Percentiles rank a stretch among this genome's conserved stretches.
phyloP scores from a whole-genome alignment of 1,284 basidiomycete genomes.

The Stereum hirsutum region DNA sequence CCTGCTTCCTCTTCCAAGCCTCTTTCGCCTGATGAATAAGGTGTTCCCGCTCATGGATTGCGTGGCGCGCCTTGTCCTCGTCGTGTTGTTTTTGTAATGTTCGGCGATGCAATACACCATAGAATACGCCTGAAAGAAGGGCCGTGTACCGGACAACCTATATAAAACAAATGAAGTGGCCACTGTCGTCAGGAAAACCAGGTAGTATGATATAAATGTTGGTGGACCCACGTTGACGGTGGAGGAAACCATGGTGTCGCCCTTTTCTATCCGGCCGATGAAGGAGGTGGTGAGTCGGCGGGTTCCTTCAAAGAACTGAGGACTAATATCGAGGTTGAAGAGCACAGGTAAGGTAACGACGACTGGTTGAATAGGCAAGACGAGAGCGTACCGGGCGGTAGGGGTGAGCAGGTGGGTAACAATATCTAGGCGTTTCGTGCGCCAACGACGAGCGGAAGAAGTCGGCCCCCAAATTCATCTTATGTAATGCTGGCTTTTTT shows the following conservation, averaged over 20 bases:
- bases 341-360: background rate
- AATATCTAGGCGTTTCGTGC: slow-evolving; percentile 3
- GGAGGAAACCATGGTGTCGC: slow-evolving; percentile 43
- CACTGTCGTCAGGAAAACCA: background rate
- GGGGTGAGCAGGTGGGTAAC: background rate
- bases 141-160: slow-evolving; percentile 97
- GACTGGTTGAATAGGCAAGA: background rate
- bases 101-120: slow-evolving; percentile 89
- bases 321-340: background rate
- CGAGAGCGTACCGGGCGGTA: slow-evolving; percentile 3
- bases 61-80: slow-evolving; percentile 58
- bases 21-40: slow-evolving; percentile 85
- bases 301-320: slow-evolving; percentile 1
- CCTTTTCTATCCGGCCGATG: slow-evolving; percentile 11
- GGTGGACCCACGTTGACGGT: slow-evolving; percentile 46
- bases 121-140: slow-evolving; percentile 80
- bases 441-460: slow-evolving; percentile 9
- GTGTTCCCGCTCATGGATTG: slow-evolving; percentile 64
- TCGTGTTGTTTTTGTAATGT: slow-evolving; percentile 84
- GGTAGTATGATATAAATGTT: background rate
- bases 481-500: too few relatives aligned
- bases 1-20: slow-evolving; percentile 79
- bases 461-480: slow-evolving; percentile 9
- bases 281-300: slow-evolving; percentile 5
- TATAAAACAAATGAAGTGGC: slow-evolving; percentile 3